These are phyloP conservation scores for Apiospora arundinis DNA, from an alignment of 2,329 filamentous ascomycete genomes.

Conservation along the genomic window DNA sequence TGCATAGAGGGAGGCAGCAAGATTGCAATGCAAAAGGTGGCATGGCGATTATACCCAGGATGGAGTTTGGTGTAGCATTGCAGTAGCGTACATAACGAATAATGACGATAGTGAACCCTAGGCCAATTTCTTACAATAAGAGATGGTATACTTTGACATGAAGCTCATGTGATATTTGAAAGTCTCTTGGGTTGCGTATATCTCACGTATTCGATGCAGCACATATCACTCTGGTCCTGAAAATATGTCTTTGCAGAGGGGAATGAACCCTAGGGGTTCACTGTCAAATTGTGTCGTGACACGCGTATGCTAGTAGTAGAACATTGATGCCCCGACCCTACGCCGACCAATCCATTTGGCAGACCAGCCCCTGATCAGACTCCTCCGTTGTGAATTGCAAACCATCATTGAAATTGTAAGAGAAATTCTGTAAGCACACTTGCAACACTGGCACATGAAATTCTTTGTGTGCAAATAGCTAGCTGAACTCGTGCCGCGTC, in stretches of 20 bases:
- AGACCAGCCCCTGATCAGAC: constrained; percentile 17
- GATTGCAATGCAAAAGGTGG: neutral
- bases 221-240: neutral
- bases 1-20: neutral
- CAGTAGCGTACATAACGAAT: neutral
- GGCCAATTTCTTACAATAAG: neutral
- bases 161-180: no score
- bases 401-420: neutral
- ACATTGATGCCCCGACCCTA: constrained; percentile 14
- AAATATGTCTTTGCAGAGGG: neutral
- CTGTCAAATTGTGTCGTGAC: constrained; percentile 11
- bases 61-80: constrained; percentile 3
- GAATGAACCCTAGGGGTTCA: neutral
- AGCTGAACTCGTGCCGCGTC: neutral
- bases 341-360: constrained; percentile 18
- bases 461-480: neutral
- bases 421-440: constrained; percentile 9
- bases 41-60: constrained; percentile 15
- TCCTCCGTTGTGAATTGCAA: constrained; percentile 13
- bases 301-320: constrained; percentile 14
- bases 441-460: neutral
- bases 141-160: no score
- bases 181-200: no score
- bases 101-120: neutral
- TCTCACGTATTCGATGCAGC: neutral